phyloP scores from a whole-genome alignment of 73 alveolate genomes.

The Stentor roeselii region DNA sequence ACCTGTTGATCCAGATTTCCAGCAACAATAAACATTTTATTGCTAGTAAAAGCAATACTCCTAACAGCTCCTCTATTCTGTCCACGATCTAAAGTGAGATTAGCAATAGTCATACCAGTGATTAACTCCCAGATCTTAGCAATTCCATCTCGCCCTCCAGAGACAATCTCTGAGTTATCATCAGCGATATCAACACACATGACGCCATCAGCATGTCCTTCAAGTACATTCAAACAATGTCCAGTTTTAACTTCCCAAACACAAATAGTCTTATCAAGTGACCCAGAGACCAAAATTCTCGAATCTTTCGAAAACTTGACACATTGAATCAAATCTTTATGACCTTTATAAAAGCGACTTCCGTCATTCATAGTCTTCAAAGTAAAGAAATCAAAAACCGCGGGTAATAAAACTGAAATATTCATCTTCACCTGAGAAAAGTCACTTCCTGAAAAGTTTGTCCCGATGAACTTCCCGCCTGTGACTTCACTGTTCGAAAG shows the following conservation, averaged over 20 bases:
- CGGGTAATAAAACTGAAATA: not conserved
- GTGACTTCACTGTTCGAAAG: not conserved
- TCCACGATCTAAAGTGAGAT: not conserved
- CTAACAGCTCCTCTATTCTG: not conserved
- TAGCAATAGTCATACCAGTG: not conserved
- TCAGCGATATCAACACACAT: not conserved
- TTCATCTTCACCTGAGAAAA: not conserved
- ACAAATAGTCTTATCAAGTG: not conserved
- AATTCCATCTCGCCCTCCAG: not conserved
- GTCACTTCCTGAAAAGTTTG: not conserved
- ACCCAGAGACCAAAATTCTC: not conserved
- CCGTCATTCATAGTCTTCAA: not conserved
- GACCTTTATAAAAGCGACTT: not conserved
- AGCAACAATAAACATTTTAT: not conserved
- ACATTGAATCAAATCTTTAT: not conserved
- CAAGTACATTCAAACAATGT: not conserved
- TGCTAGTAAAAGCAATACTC: not conserved
- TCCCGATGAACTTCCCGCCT: not conserved
- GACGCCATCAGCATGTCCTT: not conserved
- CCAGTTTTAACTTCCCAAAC: not conserved
- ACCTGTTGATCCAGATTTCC: not conserved
- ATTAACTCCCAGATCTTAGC: not conserved
- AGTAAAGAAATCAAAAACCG: not conserved
- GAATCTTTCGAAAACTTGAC: not conserved
- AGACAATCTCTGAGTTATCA: not conserved